A percentile compares a stretch with the other conserved stretches of the same genome.
These are phyloP conservation scores for Pilaira anomala DNA, from an alignment of 192 early-diverging fungal genomes.

Conservation along the genomic window DNA sequence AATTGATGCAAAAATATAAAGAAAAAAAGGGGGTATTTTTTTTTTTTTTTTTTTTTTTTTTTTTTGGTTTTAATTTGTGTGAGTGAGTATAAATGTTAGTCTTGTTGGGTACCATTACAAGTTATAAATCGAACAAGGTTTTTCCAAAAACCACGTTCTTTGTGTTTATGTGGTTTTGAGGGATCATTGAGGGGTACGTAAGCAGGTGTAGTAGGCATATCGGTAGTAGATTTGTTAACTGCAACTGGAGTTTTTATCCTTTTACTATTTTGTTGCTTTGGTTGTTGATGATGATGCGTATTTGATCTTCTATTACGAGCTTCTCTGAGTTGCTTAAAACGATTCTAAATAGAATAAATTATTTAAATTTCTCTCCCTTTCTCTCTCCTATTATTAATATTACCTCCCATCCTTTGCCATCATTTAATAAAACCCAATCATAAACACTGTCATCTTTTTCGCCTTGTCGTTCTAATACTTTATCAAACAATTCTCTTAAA, in stretches of 20 bases:
- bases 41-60: too few relatives aligned
- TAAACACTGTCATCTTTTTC: slow-evolving; percentile 87
- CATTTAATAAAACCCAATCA: slow-evolving; percentile 82
- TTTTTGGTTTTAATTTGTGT: too few relatives aligned
- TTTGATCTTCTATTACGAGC: slow-evolving; percentile 3
- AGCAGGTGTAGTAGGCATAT: slow-evolving; percentile 15
- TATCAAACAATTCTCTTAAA: slow-evolving; percentile 63
- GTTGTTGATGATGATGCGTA: not conserved
- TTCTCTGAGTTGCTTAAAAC: slow-evolving; percentile 11
- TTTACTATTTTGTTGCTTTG: slow-evolving; percentile 7
- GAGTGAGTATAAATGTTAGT: too few relatives aligned
- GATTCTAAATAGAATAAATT: slow-evolving; percentile 3
- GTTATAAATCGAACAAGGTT: not conserved
- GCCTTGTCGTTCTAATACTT: slow-evolving; percentile 60
- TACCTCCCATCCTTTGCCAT: slow-evolving; percentile 49
- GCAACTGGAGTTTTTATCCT: slow-evolving; percentile 1
- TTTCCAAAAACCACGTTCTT: slow-evolving; percentile 4
- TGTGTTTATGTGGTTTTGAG: not conserved
- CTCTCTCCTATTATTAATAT: not conserved
- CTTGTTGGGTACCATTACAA: not conserved
- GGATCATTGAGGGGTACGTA: slow-evolving; percentile 12
- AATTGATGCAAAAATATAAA: not conserved
- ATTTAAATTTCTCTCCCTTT: not conserved
- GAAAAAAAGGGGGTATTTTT: not conserved
- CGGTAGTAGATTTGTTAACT: not conserved